phyloP scores from a whole-genome alignment of 352 stramenopile species.

The Achlya hypogyna region DNA sequence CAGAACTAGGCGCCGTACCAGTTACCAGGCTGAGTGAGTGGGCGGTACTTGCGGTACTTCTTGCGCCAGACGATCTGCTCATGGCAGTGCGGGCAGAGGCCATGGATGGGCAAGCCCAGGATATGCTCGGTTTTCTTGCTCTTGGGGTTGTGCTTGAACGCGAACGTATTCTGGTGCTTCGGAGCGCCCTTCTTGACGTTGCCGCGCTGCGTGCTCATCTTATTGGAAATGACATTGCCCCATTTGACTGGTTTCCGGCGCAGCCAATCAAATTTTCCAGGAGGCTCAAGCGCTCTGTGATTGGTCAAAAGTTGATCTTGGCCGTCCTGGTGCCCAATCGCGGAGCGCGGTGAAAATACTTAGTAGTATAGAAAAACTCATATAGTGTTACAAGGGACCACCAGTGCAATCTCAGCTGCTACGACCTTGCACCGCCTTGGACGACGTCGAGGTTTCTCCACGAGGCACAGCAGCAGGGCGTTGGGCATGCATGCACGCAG shows the following conservation, averaged over 20 bases:
- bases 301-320: background rate
- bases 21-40: slow-evolving; percentile 87
- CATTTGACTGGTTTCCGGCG: background rate
- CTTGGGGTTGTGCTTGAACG: slow-evolving; percentile 97
- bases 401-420: too few species aligned
- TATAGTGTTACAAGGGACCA: too few species aligned
- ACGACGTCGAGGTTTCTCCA: too few species aligned
- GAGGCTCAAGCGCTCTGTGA: background rate
- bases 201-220: slow-evolving; percentile 79
- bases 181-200: slow-evolving; percentile 84
- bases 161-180: slow-evolving; percentile 97
- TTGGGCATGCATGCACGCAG: too few species aligned
- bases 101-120: slow-evolving; percentile 83
- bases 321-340: background rate
- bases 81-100: slow-evolving; percentile 89
- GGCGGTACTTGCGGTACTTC: slow-evolving; percentile 99
- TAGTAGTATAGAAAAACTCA: background rate
- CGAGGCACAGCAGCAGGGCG: too few species aligned
- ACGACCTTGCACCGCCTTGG: too few species aligned
- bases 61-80: slow-evolving; percentile 98
- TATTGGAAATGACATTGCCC: background rate
- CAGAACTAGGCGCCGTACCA: slow-evolving; percentile 45
- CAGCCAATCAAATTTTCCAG: slow-evolving; percentile 14
- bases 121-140: slow-evolving; percentile 96
- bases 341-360: background rate